Percentiles rank a stretch among this genome's conserved stretches.
Conservation (phyloP, 164 flowering plant species). For the Berberis thunbergii region DNA sequence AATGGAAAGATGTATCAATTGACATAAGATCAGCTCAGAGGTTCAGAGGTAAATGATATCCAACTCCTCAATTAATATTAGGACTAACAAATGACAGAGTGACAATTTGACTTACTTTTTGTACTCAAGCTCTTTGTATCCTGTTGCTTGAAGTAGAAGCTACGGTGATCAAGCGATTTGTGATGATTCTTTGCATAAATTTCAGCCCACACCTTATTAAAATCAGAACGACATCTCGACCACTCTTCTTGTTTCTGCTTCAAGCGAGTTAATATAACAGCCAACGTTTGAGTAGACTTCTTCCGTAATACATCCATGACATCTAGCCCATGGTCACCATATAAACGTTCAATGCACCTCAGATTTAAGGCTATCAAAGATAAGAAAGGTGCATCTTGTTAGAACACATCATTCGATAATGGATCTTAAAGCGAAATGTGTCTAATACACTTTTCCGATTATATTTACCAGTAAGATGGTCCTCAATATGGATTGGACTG, state of each 20-base stretch:
- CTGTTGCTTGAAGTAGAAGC: conserved; percentile 98
- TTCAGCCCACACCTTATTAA: conserved; percentile 97
- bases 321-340: conserved; percentile 97
- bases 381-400: neutral
- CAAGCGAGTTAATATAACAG: conserved; percentile 80
- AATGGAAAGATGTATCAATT: too few relatives aligned
- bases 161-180: conserved; percentile 94
- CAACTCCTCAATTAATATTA: neutral
- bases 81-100: neutral
- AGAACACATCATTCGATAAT: neutral
- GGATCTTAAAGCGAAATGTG: neutral
- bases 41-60: too few relatives aligned
- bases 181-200: conserved; percentile 89
- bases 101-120: conserved; percentile 48
- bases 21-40: too few relatives aligned
- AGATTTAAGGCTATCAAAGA: conserved; percentile 59
- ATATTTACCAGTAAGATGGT: conserved; percentile 57
- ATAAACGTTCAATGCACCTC: conserved; percentile 89
- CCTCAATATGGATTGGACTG: conserved; percentile 52
- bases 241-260: conserved; percentile 99
- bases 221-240: conserved; percentile 86
- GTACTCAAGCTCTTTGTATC: conserved; percentile 90
- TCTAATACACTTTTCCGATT: neutral
- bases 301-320: conserved; percentile 86
- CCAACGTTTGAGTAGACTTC: conserved; percentile 77